Base-by-base conservation (phyloP, 805 yeast species). In the Nematodospora valgi region DNA sequence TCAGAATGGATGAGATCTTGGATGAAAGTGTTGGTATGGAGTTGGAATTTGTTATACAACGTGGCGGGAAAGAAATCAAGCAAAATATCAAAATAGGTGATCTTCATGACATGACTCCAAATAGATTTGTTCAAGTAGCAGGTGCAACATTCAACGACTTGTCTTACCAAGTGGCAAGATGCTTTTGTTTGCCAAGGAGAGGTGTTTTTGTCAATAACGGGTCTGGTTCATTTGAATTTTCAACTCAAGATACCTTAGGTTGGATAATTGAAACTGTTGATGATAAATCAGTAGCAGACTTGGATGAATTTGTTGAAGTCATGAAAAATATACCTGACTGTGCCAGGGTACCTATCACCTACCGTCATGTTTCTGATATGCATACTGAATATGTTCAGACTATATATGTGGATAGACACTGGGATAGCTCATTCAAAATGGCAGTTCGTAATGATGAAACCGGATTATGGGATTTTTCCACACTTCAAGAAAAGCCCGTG, bases 71-170 rank as follows among this genome's bases (percentile, higher is more conserved):
- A 40, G 74, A 75, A 35, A 56, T 78, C 9, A 56, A 48, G 4
- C 70, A 77, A 20, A 54, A 43, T 4, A 74, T 86, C 35, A 56
- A 49, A 13, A 82, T 89, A 27, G 87, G 82, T 24, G 84, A 89
- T 50, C 65, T 89, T 40, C 95, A 88, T 54, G 65, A 71, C 5
- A 85, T 88, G 22, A 83, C 96, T 0, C 97, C 97, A 20, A 76
- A 74, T 50, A 70, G 88, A 44, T 87, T 77, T 54, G 79, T 89
- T 4, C 82, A 81, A 36, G 91, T 85, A 6, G 82, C 84, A 32
- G 96, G 96, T 37, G 95, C 94, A 1, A 75, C 86, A 0, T 86
- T 88, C 61, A 87, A 88, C 52, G 81, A 85, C 35, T 61, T 89
- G 45, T 82, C 94, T 33, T 89, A 89, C 56, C 96, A 89, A 59